phyloP scores from a whole-genome alignment of 2,329 filamentous ascomycete genomes.

The Onygenales sp. region DNA sequence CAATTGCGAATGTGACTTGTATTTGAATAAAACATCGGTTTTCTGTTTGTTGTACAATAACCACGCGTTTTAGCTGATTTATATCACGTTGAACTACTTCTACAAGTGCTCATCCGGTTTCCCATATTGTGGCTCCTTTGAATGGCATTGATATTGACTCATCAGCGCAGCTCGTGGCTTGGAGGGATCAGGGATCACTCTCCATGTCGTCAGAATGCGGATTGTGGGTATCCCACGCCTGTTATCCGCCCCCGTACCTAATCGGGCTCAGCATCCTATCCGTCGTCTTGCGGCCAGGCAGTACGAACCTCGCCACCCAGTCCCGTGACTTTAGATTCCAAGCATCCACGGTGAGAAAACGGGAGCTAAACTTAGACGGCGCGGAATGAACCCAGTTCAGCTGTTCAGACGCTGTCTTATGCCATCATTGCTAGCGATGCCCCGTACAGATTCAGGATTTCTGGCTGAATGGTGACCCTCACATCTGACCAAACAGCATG shows the following conservation, averaged over 20 bases:
- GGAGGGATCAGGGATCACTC: no score
- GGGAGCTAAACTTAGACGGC: background rate
- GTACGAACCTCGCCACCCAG: background rate
- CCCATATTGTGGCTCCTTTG: no score
- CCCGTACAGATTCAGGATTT: background rate
- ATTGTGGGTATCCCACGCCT: no score
- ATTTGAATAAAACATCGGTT: background rate
- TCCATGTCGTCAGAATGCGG: no score
- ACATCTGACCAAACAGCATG: background rate
- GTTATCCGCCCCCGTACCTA: background rate
- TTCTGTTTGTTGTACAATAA: background rate
- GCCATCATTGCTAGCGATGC: background rate
- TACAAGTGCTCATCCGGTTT: no score
- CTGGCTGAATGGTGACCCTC: background rate
- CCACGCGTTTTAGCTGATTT: no score
- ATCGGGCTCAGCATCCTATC: background rate
- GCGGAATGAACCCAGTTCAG: background rate
- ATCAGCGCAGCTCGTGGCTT: no score
- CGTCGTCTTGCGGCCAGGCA: background rate
- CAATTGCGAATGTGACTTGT: background rate
- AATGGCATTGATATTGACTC: no score
- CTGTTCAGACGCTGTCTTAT: background rate
- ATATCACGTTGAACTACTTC: no score
- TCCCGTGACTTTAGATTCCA: background rate
- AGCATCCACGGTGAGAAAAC: background rate